Evolutionary conservation across 208 protist genomes (phyloP), one percentile per base, ranked within the genome.

Genomic region (Angomonas desouzai): DNA sequence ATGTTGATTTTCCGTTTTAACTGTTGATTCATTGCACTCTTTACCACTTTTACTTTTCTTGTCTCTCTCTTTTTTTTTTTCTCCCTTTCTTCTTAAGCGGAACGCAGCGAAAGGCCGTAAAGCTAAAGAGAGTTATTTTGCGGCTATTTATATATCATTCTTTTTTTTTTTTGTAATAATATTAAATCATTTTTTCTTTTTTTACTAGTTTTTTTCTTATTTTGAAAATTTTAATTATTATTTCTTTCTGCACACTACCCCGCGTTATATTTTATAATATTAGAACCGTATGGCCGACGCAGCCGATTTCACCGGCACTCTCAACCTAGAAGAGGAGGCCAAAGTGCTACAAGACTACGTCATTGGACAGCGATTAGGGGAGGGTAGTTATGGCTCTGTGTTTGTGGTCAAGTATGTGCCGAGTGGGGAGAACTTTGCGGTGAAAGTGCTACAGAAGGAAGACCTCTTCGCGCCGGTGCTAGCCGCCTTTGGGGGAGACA

Each of bases 301-400:
- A 2, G 82, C 80, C 13, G 77, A 66, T 43, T 94, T 94, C 62
- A 91, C 84, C 6, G 88, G 84, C 28, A 80, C 80, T 10, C 68
- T 64, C 16, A 65, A 71, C 7, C 73, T 92, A 18, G 69, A 90
- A 58, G 81, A 91, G 33, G 89, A 94, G 77, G 48, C 60, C 1
- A 78, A 80, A 25, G 83, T 90, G 55, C 59, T 94, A 25, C 70
- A 77, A 53, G 80, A 92, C 68, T 92, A 92, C 65, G 70, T 81
- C 3, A 69, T 87, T 1, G 85, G 89, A 3, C 85, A 87, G 64
- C 81, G 85, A 27, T 77, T 97, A 10, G 92, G 92, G 57, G 87
- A 94, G 34, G 92, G 92, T 0, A 83, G 84, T 27, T 95, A 94
- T 57, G 85, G 81, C 36, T 93, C 87, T n/a, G 92, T 97, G 7